These are phyloP conservation scores for Lolium rigidum DNA, from an alignment of 176 grass and related monocot genomes.

Conservation along the genomic window DNA sequence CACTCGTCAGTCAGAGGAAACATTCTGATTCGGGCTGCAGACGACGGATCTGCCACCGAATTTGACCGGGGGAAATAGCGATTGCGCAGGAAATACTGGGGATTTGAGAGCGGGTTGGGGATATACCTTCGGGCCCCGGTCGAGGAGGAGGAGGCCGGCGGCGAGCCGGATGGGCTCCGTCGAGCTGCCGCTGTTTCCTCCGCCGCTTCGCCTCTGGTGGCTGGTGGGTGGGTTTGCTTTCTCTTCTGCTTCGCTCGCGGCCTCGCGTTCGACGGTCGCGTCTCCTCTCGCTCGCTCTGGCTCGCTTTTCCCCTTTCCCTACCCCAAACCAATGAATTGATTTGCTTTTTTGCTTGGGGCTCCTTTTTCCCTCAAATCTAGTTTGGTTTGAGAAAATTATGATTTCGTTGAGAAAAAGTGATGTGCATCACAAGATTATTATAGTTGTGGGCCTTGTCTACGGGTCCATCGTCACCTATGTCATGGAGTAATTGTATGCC, in stretches of 20 bases:
- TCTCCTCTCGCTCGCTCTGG: slow-evolving; percentile 1
- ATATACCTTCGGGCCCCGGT: no score
- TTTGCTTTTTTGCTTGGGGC: slow-evolving; percentile 40
- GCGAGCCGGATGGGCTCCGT: no score
- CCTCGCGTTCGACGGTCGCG: slow-evolving; percentile 38
- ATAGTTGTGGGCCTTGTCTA: not conserved
- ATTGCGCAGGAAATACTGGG: no score
- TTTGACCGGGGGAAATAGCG: no score
- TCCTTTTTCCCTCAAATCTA: not conserved
- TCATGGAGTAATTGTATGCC: not conserved
- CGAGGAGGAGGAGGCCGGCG: no score
- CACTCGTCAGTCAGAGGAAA: no score
- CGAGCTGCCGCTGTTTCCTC: not conserved
- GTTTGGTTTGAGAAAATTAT: not conserved
- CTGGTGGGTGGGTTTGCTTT: slow-evolving; percentile 15
- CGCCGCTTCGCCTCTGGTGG: not conserved
- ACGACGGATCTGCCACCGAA: no score
- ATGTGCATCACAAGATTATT: not conserved
- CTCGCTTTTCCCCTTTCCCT: slow-evolving; percentile 22
- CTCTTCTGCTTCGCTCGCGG: slow-evolving; percentile 10
- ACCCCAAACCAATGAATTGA: slow-evolving; percentile 7
- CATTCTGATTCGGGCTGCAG: no score
- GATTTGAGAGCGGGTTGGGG: no score
- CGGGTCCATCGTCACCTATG: not conserved
- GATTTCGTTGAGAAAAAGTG: not conserved